A percentile compares a stretch with the other conserved stretches of the same genome.
phyloP scores from a whole-genome alignment of 495 filamentous ascomycete genomes.

The Penicillium pulvis region DNA sequence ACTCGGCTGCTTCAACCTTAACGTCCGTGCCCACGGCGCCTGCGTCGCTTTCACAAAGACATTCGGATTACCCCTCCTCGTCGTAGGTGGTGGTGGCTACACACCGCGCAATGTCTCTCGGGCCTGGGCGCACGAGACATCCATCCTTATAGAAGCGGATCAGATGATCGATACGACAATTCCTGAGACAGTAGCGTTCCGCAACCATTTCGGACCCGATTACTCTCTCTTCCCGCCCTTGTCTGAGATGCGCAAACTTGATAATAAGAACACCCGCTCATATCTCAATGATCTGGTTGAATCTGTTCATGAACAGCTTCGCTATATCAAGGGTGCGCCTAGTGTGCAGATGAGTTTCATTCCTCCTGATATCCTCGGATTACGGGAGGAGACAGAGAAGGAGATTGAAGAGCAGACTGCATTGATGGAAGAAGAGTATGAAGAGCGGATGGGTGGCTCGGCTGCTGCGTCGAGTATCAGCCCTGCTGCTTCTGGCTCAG shows the following conservation, averaged over 20 bases:
- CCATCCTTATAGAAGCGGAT: slow-evolving; percentile 79
- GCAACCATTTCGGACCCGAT: slow-evolving; percentile 81
- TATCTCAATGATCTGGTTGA: slow-evolving; percentile 74
- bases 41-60: slow-evolving; percentile 88
- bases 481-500: slow-evolving; percentile 20
- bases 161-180: slow-evolving; percentile 69
- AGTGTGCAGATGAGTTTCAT: slow-evolving; percentile 85
- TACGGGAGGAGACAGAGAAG: slow-evolving; percentile 79
- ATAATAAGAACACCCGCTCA: slow-evolving; percentile 77
- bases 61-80: slow-evolving; percentile 74
- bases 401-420: slow-evolving; percentile 72
- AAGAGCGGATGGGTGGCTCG: slow-evolving; percentile 43
- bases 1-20: slow-evolving; percentile 93
- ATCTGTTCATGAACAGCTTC: slow-evolving; percentile 79
- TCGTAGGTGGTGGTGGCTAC: slow-evolving; percentile 95
- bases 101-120: slow-evolving; percentile 97
- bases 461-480: slow-evolving; percentile 10
- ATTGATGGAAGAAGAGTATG: slow-evolving; percentile 54
- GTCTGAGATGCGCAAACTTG: slow-evolving; percentile 64
- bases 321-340: slow-evolving; percentile 81
- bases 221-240: slow-evolving; percentile 74
- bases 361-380: slow-evolving; percentile 71
- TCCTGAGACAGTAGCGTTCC: slow-evolving; percentile 71
- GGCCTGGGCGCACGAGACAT: slow-evolving; percentile 94
- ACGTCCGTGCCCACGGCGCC: slow-evolving; percentile 87